Base-by-base conservation (phyloP, 2,329 filamentous ascomycete species). In the Penicillium verrucosum region DNA sequence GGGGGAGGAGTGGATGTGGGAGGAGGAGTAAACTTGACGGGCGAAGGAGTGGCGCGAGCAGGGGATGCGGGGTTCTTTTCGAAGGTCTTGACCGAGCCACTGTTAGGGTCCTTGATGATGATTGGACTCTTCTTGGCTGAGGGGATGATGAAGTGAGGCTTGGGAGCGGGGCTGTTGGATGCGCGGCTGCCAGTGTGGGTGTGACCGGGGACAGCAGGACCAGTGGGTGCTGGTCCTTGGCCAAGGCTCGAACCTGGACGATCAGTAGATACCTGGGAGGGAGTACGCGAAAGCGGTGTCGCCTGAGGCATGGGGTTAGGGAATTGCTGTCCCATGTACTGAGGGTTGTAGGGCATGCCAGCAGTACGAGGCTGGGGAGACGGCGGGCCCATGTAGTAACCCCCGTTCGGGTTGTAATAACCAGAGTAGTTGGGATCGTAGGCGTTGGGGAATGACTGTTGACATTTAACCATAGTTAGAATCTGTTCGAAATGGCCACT, bases 1-100 rank as follows among this genome's bases (percentile, higher is more conserved):
- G 90, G 90, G 12, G 92, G 90, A 9, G 90, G 90, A 0, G 91
- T 93, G 0, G 89, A 86, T 3, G 90, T 89, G 9, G 89, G 86
- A 50, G 91, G 84, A 23, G 91, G 84, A 23, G 89, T 82, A 7
- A 77, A 74, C 57, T 80, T 85, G 21, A 84, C 85, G 41, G 85
- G 79, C 37, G 84, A 82, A 56, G 83, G 76, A 43, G 76, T 81
- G 29, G 81, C 80, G 54, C 81, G 82, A 21, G 81, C 77, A 18
- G 82, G 80, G 16, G 82, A 81, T 14, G 87, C 85, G 21, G 88
- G 85, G 1, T 86, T 85, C 75, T 88, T 89, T 52, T 84, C 71
- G 78, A 89, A 78, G 81, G 83, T 80, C 65, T 91, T 86, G 12
- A 97, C 79, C 30, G 86, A 84, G 70, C 94, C 90, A 60, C 91